Evolutionary conservation across 2,329 filamentous ascomycete genomes (phyloP), one percentile per base, ranked within the genome.

Genomic region (Alternaria sp.): DNA sequence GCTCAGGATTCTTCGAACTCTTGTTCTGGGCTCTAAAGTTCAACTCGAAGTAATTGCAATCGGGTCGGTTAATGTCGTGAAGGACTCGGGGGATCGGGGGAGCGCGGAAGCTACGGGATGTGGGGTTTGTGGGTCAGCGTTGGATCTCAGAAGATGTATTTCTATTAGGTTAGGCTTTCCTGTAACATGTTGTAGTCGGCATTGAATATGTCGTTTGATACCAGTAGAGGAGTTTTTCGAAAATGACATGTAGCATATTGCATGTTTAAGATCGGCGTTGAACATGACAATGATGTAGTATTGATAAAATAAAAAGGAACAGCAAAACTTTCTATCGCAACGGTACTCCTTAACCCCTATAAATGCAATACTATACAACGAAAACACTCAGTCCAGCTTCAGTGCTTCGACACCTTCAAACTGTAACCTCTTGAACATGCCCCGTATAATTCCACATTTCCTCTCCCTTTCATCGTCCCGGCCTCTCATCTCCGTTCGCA

Each of bases 351-450:
- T 14, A 45, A 45, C 41, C 48, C 48, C 26, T 52, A 8, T 10
- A 46, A 52, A 56, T 46, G 40, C 49, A 50, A 56, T 9, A 42
- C 6, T 17, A 41, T 21, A 2, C 9, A 21, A 31, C 5, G 21
- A 42, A 21, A 9, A 23, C 14, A 37, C 9, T 58, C 31, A 58
- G 31, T 51, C 48, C 58, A 58, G 14, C 51, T 56, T 61, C 26
- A 69, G 24, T 42, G 69, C 61, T 42, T 69, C 61, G 0, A 66
- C 68, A 0, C 56, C 62, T 14, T 65, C 63, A 62, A 72, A 69
- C 49, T 74, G 71, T 62, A 72, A 45, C 58, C 71, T 64, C 48
- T 62, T 65, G 58, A 72, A 66, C 65, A 74, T 37, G 3, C 62
- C 60, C 51, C 60, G 51, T 0, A 73, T 56, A 41, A 63, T 52